Evolutionary conservation across 2,329 filamentous ascomycete genomes (phyloP), one percentile per base, ranked within the genome.

Genomic region (Cytospora piceicola): DNA sequence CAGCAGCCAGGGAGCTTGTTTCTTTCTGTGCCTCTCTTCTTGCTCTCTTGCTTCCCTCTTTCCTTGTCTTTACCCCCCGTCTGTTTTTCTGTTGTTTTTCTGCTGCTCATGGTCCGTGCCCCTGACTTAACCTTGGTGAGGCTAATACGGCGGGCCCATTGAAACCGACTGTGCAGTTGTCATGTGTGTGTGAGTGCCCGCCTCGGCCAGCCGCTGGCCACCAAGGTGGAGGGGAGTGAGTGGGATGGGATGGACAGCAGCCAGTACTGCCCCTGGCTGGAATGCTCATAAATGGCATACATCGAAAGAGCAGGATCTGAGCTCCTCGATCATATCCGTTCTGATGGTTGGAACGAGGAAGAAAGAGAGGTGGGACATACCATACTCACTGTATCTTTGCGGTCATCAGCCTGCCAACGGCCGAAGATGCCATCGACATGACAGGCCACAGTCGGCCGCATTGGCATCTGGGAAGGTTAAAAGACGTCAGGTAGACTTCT

Each of bases 151-250:
- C 65, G 46, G 63, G 27, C 58, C 58, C 54, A 65, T 59, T 59
- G 14, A 17, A 22, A 58, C 63, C 66, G 49, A 58, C 51, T 42
- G 66, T 65, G 63, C 66, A 62, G 58, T 39, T 65, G 29, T 54
- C 39, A 53, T 22, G 34, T 36, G 34, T 49, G 46, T 46, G 27
- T 39, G 51, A 42, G 30, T 57, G 58, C n/a, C 39, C 9, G 53
- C 53, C 55, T 20, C 22, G 32, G 27, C 52, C 17, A 66, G 61
- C 52, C 30, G 53, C 14, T 24, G 27, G 52, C 60, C 20, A 49
- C 4, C 4, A 51, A 29, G 49, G 22, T 11, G 24, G 15, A 17
- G 39, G 61, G 42, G 49, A 58, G 39, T 39, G 58, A 30, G 22
- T 17, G 36, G 30, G n/a, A 29, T 42, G 14, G 36, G 55, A 36